A percentile compares a stretch with the other conserved stretches of the same genome.
These are phyloP conservation scores for Chlamydomonas incerta DNA, from an alignment of 139 green algal genomes.

Conservation along the genomic window DNA sequence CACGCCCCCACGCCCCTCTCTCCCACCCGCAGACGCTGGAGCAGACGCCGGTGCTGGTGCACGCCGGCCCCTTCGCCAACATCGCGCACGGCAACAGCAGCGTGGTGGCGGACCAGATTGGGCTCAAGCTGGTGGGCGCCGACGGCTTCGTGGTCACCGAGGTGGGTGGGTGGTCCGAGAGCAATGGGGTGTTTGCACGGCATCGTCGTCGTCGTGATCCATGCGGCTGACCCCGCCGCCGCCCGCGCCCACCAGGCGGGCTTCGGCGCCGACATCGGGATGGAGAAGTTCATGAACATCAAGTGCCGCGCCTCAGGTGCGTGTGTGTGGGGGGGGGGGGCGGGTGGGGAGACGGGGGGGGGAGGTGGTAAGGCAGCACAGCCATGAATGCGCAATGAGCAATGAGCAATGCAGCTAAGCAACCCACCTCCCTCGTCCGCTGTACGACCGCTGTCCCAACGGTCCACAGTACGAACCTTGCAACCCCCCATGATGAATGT, in stretches of 20 bases:
- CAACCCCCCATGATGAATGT: no score
- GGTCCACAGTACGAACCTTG: no score
- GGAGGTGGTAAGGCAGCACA: no score
- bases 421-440: no score
- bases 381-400: no score
- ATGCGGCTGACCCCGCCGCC: no score
- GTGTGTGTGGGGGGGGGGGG: constrained; percentile 56
- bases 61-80: constrained; percentile 97
- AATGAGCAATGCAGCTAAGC: no score
- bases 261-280: constrained; percentile 98
- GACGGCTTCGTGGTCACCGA: constrained; percentile 96
- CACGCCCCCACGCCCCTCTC: background rate
- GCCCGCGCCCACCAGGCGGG: no score
- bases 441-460: no score
- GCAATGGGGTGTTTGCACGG: no score
- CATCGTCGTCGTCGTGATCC: no score
- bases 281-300: constrained; percentile 98
- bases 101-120: constrained; percentile 95
- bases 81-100: constrained; percentile 97
- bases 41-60: constrained; percentile 95
- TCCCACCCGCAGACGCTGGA: constrained; percentile 92
- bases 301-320: constrained; percentile 85
- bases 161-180: constrained; percentile 55
- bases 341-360: no score
- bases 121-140: constrained; percentile 91